Base-by-base conservation (phyloP, 164 flowering plant species). In the Hamamelis virginiana region DNA sequence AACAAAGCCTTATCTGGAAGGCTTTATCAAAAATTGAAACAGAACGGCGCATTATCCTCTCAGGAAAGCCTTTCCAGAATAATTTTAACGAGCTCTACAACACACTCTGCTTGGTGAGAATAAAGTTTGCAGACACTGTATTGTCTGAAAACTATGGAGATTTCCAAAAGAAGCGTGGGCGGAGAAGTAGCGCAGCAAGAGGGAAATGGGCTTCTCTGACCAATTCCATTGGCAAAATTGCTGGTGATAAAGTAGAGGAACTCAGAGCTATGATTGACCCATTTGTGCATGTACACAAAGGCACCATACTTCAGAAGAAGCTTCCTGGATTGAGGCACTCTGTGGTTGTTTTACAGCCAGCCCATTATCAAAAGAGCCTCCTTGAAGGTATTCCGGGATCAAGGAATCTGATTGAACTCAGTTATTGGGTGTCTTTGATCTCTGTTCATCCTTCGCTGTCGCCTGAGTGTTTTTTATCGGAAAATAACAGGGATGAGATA, bases 1-100 rank as follows among this genome's bases (percentile, higher is more conserved):
- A 79, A 0, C 22, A 66, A 1, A 86, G 84, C 57, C 63, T 3
- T 9, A 81, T 92, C 14, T 93, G 84, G 85, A 78, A 83, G 70
- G 84, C 80, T 45, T 57, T 92, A 33, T 47, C 75, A 5, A 72
- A 82, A 3, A 75, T 89, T 11, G 67, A 80, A 48, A 87, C 98
- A 2, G 64, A 81, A 41, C 76, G 76, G 80, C 83, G 93, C 11
- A 85, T 95, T 64, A 86, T 91, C 72, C 86, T 95, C 14, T 92
- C 98, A 0, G 99, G 99, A 27, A 95, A 97, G 1, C 96, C 95
- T 4, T 95, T 95, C 48, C 99, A 92, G 75, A 95, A 95, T 60
- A 92, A 90, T 69, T 86, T 90, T 56, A 33, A 58, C 1, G 98
- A 95, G 83, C 87, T 95, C 0, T 80, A 59, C 59, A 92, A 89